Evolutionary conservation across 2,329 filamentous ascomycete genomes (phyloP).

Genomic region (Penicillium crustosum): DNA sequence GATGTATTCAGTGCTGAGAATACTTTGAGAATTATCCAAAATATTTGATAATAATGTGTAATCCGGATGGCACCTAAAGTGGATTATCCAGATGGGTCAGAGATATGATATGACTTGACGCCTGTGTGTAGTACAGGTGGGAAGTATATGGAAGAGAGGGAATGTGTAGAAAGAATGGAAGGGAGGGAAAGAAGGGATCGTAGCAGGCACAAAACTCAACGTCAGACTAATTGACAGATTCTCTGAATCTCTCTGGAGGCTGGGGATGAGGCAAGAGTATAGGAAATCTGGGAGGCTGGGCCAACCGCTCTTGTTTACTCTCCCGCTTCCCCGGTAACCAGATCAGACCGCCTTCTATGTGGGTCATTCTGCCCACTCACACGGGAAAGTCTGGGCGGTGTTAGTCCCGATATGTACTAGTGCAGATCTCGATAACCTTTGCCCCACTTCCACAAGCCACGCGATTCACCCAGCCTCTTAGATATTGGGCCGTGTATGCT

Average conservation of each 20-base stretch:
- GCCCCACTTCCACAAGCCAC: conserved; percentile 20
- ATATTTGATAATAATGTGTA: conserved; percentile 8
- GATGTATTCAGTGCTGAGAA: conserved; percentile 4
- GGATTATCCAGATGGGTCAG: conserved; percentile 27
- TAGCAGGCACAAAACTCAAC: conserved; percentile 34
- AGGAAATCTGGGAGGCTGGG: conserved; percentile 42
- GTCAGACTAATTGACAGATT: conserved; percentile 21
- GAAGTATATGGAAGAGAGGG: conserved; percentile 24
- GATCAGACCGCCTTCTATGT: conserved; percentile 30
- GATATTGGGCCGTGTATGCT: conserved; percentile 3
- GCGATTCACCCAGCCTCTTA: conserved; percentile 20
- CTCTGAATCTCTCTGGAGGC: conserved; percentile 31
- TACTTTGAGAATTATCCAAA: not conserved
- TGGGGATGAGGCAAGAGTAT: conserved; percentile 34
- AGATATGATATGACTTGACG: conserved; percentile 20
- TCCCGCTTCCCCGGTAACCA: conserved; percentile 39
- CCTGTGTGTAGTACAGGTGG: conserved; percentile 14
- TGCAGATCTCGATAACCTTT: conserved; percentile 14
- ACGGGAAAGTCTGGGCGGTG: not conserved
- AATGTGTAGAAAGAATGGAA: conserved; percentile 34
- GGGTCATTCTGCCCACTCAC: conserved; percentile 10
- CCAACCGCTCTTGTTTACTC: conserved; percentile 45
- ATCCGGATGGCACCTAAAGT: conserved; percentile 26
- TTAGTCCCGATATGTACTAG: conserved; percentile 14
- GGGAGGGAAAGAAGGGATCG: conserved; percentile 32